These are phyloP conservation scores for Pterocarpus santalinus DNA, from an alignment of 306 rosid genomes.

Conservation along the genomic window DNA sequence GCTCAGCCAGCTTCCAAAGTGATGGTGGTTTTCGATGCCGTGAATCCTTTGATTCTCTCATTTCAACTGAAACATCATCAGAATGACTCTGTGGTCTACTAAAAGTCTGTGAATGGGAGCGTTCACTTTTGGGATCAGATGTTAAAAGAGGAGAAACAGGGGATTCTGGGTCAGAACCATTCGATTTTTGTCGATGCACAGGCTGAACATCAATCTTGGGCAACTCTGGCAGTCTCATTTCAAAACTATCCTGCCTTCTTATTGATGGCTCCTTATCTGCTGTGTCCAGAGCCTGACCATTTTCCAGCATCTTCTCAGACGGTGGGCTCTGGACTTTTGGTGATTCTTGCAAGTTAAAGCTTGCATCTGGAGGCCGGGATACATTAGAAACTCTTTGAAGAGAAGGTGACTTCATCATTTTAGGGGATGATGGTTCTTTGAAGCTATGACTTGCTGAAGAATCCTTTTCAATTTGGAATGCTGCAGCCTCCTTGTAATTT, in stretches of 20 bases:
- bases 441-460: constrained; percentile 82
- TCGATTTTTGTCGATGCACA: constrained; percentile 67
- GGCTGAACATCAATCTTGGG: constrained; percentile 93
- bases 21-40: constrained; percentile 77
- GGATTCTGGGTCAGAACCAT: constrained; percentile 95
- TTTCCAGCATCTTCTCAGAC: constrained; percentile 77
- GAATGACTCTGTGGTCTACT: constrained; percentile 89
- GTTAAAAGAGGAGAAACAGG: constrained; percentile 93
- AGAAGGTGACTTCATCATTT: constrained; percentile 91
- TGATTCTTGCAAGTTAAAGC: constrained; percentile 75
- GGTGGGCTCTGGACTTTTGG: constrained; percentile 82
- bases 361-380: constrained; percentile 66
- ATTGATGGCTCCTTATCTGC: constrained; percentile 87
- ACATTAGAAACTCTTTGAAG: constrained; percentile 82
- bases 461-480: constrained; percentile 91
- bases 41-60: constrained; percentile 57
- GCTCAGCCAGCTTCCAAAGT: constrained; percentile 85
- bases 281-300: constrained; percentile 77
- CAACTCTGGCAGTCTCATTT: constrained; percentile 88
- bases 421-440: constrained; percentile 93
- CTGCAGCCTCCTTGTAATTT: constrained; percentile 83
- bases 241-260: constrained; percentile 95
- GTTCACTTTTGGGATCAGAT: constrained; percentile 96
- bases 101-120: constrained; percentile 95
- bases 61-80: constrained; percentile 67